Evolutionary conservation across 169 alveolate species (phyloP).

Genomic region (Plasmodium ovale): DNA sequence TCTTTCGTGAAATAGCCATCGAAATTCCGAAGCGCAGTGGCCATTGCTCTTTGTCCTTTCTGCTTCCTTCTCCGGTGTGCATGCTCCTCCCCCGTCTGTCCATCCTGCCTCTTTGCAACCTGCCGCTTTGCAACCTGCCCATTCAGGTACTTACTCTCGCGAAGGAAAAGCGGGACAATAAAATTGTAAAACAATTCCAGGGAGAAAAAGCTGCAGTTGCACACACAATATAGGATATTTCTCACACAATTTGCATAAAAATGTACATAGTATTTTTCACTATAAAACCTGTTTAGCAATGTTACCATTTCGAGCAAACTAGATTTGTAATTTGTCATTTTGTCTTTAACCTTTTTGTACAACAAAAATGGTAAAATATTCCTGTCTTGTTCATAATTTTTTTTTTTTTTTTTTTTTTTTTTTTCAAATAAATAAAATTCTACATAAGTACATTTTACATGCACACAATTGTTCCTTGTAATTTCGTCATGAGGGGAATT

Average conservation of each 20-base stretch:
- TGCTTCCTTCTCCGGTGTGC: neutral
- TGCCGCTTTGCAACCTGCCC: too few relatives aligned
- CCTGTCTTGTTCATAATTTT: slow-evolving; percentile 16
- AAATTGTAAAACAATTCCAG: slow-evolving; percentile 40
- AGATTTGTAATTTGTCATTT: slow-evolving; percentile 25
- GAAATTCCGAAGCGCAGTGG: neutral
- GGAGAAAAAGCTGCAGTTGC: slow-evolving; percentile 42
- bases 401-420: neutral
- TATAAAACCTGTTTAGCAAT: slow-evolving; percentile 20
- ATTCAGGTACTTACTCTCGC: neutral
- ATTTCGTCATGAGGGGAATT: neutral
- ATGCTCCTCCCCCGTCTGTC: neutral
- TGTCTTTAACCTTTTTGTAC: slow-evolving; percentile 14
- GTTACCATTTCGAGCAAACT: slow-evolving; percentile 20
- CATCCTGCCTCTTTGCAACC: neutral
- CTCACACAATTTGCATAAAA: slow-evolving; percentile 46
- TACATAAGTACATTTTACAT: slow-evolving; percentile 39
- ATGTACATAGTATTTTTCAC: slow-evolving; percentile 41
- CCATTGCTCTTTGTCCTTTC: neutral
- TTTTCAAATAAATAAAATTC: slow-evolving; percentile 24
- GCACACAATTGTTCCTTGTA: neutral
- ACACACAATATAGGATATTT: slow-evolving; percentile 31
- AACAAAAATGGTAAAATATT: neutral
- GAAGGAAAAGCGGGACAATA: slow-evolving; percentile 29
- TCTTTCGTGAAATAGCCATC: slow-evolving; percentile 25